Conservation (phyloP, 257 asterid genomes). For the Solanum sejunctum region DNA sequence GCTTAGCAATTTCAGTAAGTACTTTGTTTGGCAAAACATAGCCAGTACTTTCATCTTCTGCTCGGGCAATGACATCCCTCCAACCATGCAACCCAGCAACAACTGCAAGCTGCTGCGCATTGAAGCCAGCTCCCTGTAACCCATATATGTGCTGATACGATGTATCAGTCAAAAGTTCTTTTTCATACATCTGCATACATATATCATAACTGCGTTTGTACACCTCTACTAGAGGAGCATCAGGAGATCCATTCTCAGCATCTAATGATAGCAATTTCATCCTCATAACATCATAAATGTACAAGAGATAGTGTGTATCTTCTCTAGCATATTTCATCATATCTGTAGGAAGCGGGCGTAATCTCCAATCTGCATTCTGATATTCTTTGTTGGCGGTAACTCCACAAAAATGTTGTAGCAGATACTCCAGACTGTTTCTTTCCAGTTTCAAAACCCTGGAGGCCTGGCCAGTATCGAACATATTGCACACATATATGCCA, state of each 20-base stretch:
- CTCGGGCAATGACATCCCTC: conserved; percentile 94
- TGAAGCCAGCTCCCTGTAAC: conserved; percentile 66
- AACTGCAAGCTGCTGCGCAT: conserved; percentile 86
- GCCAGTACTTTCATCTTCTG: conserved; percentile 99
- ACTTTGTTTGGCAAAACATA: conserved; percentile 78
- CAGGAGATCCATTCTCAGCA: conserved; percentile 48
- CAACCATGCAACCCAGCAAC: conserved; percentile 90
- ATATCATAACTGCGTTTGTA: conserved; percentile 82
- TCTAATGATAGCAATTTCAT: conserved; percentile 30
- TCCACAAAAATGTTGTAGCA: conserved; percentile 80
- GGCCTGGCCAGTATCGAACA: conserved; percentile 99
- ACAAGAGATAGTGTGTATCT: conserved; percentile 90
- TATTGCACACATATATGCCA: conserved; percentile 88
- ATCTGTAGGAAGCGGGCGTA: conserved; percentile 82
- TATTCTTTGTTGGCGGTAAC: conserved; percentile 90
- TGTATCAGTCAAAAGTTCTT: conserved; percentile 78
- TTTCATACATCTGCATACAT: conserved; percentile 82
- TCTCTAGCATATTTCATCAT: conserved; percentile 98
- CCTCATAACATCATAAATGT: conserved; percentile 82
- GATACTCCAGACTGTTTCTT: conserved; percentile 75
- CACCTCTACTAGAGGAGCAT: conserved; percentile 75
- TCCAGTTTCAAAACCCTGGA: conserved; percentile 91
- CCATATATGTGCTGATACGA: conserved; percentile 86
- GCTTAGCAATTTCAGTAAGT: conserved; percentile 89
- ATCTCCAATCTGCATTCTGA: conserved; percentile 99